phyloP scores from a whole-genome alignment of 2,329 filamentous ascomycete genomes.

The Paecilomyces dactylethromorphus region DNA sequence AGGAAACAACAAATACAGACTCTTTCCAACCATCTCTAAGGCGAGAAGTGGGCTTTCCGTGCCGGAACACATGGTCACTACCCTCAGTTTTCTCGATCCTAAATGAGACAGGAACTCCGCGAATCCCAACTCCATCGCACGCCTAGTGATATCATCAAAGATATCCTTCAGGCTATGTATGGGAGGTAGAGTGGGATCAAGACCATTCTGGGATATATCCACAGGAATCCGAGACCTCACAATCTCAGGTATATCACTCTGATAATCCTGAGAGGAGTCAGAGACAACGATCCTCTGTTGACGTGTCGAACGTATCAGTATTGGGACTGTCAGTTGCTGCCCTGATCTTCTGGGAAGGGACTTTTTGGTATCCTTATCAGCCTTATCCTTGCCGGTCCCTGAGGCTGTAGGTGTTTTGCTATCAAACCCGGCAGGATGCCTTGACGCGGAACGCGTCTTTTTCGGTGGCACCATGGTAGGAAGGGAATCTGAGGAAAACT shows the following conservation, averaged over 20 bases:
- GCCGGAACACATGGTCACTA: slow-evolving; percentile 72
- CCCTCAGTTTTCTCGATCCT: slow-evolving; percentile 36
- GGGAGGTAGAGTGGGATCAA: slow-evolving; percentile 37
- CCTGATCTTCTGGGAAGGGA: background rate
- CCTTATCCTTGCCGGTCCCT: background rate
- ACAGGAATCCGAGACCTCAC: background rate
- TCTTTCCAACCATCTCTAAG: slow-evolving; percentile 50
- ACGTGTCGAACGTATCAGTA: background rate
- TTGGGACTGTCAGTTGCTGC: background rate
- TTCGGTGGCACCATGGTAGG: background rate
- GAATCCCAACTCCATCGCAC: slow-evolving; percentile 28
- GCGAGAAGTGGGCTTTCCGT: slow-evolving; percentile 69
- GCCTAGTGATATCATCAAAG: slow-evolving; percentile 42
- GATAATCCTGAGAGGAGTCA: background rate
- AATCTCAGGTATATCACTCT: background rate
- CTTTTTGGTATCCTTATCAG: background rate
- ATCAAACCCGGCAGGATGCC: background rate
- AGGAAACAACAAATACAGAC: slow-evolving; percentile 17
- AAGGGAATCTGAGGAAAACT: background rate
- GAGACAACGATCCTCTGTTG: background rate
- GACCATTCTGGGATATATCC: slow-evolving; percentile 9
- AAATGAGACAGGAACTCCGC: slow-evolving; percentile 27
- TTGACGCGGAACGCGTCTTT: background rate
- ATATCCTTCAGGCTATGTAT: slow-evolving; percentile 42
- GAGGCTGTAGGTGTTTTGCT: background rate